Conservation (phyloP, 2,329 filamentous ascomycete species). For the Orbilia ellipsospora region DNA sequence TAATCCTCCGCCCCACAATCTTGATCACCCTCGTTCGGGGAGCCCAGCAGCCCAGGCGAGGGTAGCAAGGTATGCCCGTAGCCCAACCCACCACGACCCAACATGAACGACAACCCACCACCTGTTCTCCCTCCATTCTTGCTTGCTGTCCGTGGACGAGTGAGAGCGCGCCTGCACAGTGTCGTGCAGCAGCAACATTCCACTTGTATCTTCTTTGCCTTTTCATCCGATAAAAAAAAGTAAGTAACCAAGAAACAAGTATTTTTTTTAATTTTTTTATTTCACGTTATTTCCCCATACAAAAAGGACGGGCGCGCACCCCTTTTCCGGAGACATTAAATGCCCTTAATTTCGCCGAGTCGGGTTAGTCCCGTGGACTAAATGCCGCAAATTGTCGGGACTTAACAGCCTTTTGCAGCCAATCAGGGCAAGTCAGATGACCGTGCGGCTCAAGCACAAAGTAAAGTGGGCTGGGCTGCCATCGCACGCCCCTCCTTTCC, state of each 20-base stretch:
- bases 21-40: not conserved
- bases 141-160: no score
- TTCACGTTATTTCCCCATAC: constrained; percentile 32
- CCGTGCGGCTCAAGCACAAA: constrained; percentile 50
- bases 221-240: constrained; percentile 27
- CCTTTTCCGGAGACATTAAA: constrained; percentile 54
- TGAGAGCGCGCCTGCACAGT: constrained; percentile 30
- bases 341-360: constrained; percentile 38
- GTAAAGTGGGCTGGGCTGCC: no score
- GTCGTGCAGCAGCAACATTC: constrained; percentile 34
- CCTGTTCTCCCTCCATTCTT: no score
- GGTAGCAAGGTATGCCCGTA: not conserved
- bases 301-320: constrained; percentile 53
- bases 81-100: constrained; percentile 9
- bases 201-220: constrained; percentile 17
- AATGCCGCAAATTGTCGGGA: constrained; percentile 52
- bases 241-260: constrained; percentile 13
- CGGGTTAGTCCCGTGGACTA: constrained; percentile 25
- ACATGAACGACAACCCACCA: no score
- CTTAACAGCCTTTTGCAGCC: constrained; percentile 37
- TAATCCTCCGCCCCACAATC: not conserved
- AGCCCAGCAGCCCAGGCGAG: not conserved
- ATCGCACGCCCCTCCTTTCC: no score
- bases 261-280: not conserved
- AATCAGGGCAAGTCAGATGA: constrained; percentile 52